Evolutionary conservation across 2,329 filamentous ascomycete species (phyloP), one percentile per base, ranked within the genome.

Genomic region (Ophiostoma sp.): DNA sequence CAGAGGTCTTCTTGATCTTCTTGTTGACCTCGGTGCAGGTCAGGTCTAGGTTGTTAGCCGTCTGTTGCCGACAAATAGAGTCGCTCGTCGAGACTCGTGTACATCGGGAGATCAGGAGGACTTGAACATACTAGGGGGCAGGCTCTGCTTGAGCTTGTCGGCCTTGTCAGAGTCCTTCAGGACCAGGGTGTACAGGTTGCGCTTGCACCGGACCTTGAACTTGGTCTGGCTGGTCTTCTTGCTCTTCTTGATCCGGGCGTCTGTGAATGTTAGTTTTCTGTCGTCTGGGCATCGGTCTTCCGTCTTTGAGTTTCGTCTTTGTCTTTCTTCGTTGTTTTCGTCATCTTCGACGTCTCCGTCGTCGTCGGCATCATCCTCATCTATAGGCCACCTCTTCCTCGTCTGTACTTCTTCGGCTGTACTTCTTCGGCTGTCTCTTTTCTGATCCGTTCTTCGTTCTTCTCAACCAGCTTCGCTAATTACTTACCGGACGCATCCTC

Each of bases 181-280:
- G 81, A 96, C 91, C 77, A 99, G 89, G 76, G 95, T 97, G 91
- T 99, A 99, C 76, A 99, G 87, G 87, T 95, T 89, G 79, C 89
- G 88, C 81, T 92, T 87, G 90, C 95, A 98, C 83, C 95, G 92
- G 87, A 99, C 94, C 92, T 99, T 99, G 93, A 99, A 98, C 91
- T 99, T 99, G 89, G 95, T 93, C 87, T 94, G 89, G 81, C 89
- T 87, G 79, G 85, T 84, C 84, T 90, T 89, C 83, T 89, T 90
- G 89, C 89, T 96, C 88, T 96, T 95, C 93, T 98, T 94, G 87
- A 94, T 92, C 82, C 91, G 89, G 79, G 91, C 91, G 83, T 91
- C 91, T 94, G 77, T 73, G 7, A 6, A 16, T 16, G 62, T 44
- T 63, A 67, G 77, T 71, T 60, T 45, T 64, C 27, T 58, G 67